These are phyloP conservation scores for Sherardia arvensis DNA, from an alignment of 257 asterid species.

Conservation along the genomic window DNA sequence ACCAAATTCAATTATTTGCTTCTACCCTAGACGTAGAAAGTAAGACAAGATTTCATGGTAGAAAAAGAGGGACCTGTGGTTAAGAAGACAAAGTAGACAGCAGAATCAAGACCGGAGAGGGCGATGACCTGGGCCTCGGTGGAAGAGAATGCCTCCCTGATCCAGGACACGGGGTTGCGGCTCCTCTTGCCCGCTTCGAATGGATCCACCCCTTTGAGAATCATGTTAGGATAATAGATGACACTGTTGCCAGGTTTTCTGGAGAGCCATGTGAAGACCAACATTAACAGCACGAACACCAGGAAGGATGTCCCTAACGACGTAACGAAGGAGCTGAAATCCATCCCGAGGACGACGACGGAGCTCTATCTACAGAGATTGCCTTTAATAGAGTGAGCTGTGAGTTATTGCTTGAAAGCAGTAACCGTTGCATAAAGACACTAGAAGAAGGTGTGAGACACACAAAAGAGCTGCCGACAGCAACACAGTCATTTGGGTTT, in stretches of 20 bases:
- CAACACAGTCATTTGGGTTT: no score
- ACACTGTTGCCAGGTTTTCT: constrained; percentile 53
- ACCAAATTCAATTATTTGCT: no score
- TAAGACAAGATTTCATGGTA: no score
- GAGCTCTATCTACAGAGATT: background rate
- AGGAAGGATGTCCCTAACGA: constrained; percentile 71
- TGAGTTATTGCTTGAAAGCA: no score
- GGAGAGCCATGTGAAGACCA: constrained; percentile 69
- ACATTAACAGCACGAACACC: constrained; percentile 56
- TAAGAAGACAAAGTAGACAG: constrained; percentile 87
- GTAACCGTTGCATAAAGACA: background rate
- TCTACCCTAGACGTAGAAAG: no score
- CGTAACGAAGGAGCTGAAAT: constrained; percentile 75
- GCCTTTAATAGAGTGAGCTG: background rate
- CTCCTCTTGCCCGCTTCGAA: constrained; percentile 42
- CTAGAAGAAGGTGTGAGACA: background rate
- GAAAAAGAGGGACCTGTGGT: constrained; percentile 62
- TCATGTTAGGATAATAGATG: constrained; percentile 74
- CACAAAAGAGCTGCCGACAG: background rate
- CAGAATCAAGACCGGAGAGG: constrained; percentile 87
- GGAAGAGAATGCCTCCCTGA: constrained; percentile 64
- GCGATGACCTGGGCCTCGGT: constrained; percentile 71
- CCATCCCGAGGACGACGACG: no score
- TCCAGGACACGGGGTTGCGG: constrained; percentile 83
- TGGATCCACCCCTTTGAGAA: constrained; percentile 68